phyloP scores from a whole-genome alignment of 257 asterid genomes.

The Orobanche coerulescens region DNA sequence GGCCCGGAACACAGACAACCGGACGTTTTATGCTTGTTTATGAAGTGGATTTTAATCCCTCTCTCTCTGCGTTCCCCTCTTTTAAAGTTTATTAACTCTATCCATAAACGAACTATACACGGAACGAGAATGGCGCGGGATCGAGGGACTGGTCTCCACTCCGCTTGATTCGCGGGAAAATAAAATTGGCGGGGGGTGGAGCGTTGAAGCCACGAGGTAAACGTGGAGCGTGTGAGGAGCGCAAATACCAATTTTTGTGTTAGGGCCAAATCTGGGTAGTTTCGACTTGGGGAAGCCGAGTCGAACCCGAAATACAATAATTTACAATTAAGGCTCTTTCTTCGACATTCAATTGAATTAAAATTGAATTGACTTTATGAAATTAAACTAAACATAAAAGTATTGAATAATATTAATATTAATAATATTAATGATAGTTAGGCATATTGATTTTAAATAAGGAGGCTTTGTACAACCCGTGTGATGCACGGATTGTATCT shows the following conservation, averaged over 20 bases:
- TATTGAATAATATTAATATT: too few species aligned
- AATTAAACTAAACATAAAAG: too few species aligned
- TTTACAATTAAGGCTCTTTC: too few species aligned
- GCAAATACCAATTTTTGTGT: background rate
- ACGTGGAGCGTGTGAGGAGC: background rate
- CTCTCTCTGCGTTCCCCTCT: background rate
- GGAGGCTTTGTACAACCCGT: too few species aligned
- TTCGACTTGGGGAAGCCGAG: too few species aligned
- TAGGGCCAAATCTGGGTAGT: too few species aligned
- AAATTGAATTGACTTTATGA: too few species aligned
- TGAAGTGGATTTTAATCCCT: slow-evolving; percentile 10
- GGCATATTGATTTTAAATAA: too few species aligned
- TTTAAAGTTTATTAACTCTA: background rate
- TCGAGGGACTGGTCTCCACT: slow-evolving; percentile 18
- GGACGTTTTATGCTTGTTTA: slow-evolving; percentile 18
- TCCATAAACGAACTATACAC: background rate
- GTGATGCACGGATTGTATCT: too few species aligned
- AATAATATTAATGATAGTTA: too few species aligned
- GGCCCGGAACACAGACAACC: slow-evolving; percentile 23
- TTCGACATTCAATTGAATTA: too few species aligned
- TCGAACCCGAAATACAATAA: too few species aligned
- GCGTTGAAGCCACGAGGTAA: slow-evolving; percentile 15
- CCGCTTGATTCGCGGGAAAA: slow-evolving; percentile 17
- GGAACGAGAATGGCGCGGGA: slow-evolving; percentile 42
- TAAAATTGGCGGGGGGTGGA: slow-evolving; percentile 12